Evolutionary conservation across 768 basidiomycete species (phyloP), one percentile per base, ranked within the genome.

Genomic region (Punctularia strigosozonata): DNA sequence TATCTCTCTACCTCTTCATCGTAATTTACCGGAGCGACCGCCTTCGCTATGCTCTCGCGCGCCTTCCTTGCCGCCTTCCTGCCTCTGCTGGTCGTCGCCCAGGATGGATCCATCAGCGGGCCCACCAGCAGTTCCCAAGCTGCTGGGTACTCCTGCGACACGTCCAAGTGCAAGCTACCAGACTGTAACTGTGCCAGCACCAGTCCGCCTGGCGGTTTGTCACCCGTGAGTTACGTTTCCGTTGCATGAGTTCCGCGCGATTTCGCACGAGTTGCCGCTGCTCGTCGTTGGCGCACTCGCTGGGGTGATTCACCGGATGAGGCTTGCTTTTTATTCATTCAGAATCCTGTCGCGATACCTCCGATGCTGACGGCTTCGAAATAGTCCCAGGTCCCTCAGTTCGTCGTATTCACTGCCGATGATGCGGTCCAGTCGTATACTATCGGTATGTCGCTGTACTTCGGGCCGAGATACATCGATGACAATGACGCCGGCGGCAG

Each of bases 361-460:
- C 22, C 17, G n/a, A n/a, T 15, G 4, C 35, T 22, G 39, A 19
- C 38, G 17, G 3, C 31, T 23, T n/a, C 32, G 24, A n/a, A 22
- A n/a, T 46, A 80, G 75, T 59, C 62, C 6, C 68, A 78, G 7
- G 68, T 71, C 17, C 78, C 80, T 2, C 65, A 69, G 58, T 85
- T 83, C 50, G 60, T 83, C 47, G 72, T 83, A 28, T 81, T 77
- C 63, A 81, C 77, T 36, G 82, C 82, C 23, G 79, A 82, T 50
- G 80, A 83, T 58, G 82, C 84, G 18, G 51, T 86, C 21, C 81
- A 86, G 56, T 73, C 73, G 2, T 88, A 86, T 58, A 84, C 81
- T 4, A 58, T 82, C n/a, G n/a, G n/a, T n/a, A n/a, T n/a, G n/a
- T n/a, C n/a, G n/a, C n/a, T n/a, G n/a, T n/a, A n/a, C n/a, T n/a